Base-by-base conservation (phyloP, 2,329 filamentous ascomycete genomes). In the Nannizzia gypsea region DNA sequence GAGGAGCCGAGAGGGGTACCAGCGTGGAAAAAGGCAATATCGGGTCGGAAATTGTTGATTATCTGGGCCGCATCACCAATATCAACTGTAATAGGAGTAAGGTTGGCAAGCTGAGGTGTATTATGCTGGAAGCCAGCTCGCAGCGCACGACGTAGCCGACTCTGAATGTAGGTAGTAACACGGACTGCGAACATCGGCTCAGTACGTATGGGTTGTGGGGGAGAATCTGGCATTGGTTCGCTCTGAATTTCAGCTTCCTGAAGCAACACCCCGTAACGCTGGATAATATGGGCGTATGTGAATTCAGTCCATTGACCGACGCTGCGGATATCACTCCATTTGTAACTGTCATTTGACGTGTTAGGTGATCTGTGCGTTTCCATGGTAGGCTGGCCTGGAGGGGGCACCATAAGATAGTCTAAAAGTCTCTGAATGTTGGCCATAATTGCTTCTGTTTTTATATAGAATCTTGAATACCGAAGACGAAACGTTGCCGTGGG, bases 161-260 rank as follows among this genome's bases (percentile, higher is more conserved):
- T 55, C 20, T 60, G 58, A 46, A 60, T 46, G 17, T 62, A 62
- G 2, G 20, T 58, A 24, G 11, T 55, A 54, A 62, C 57, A 17
- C 54, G 48, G n/a, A 20, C 22, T 3, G 52, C 50, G 40, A 62
- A 59, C 57, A 48, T 59, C 1, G 26, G 17, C 52, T 59, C 40
- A 3, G 60, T 60, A 17, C 58, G 46, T 44, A 60, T 58, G 28
- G 55, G 28, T 26, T 62, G 58, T 54, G 61, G 58, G 36, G 61
- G 61, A 17, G 58, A 60, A 40, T 40, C n/a, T 48, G 61, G 61
- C 54, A 62, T 62, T 24, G 61, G 61, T n/a, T 62, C 58, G 17
- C 31, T 34, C 31, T 6, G 6, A 24, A 48, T 48, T 24, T 48
- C 6, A 6, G 42, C 42, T 3, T 48, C 6, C 6, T 48, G n/a